Evolutionary conservation across 179 eudicot species (phyloP).

Genomic region (Nepenthes alata): DNA sequence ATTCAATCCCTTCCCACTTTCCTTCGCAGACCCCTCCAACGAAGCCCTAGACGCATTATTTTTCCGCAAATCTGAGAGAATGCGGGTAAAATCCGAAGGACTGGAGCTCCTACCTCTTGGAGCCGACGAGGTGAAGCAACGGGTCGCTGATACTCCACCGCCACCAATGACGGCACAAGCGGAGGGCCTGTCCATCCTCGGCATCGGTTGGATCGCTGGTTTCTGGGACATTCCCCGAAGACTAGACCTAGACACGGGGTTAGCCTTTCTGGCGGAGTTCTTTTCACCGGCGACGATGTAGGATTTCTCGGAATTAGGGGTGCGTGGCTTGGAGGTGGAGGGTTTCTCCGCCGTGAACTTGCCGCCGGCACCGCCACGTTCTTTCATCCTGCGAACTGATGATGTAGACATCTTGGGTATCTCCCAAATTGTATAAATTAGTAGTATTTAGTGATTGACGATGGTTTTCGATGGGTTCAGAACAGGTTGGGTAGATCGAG

Average conservation of each 20-base stretch:
- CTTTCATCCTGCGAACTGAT: slow-evolving; percentile 41
- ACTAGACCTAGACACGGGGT: slow-evolving; percentile 34
- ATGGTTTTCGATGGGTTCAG: no score
- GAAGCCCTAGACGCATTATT: slow-evolving; percentile 24
- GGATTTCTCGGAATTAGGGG: slow-evolving; percentile 31
- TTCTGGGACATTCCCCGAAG: slow-evolving; percentile 29
- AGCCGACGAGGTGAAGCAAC: slow-evolving; percentile 31
- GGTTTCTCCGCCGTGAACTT: slow-evolving; percentile 22
- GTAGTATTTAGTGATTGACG: no score
- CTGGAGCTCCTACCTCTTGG: slow-evolving; percentile 84
- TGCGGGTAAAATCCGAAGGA: slow-evolving; percentile 48
- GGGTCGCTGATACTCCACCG: slow-evolving; percentile 19
- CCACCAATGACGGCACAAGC: slow-evolving; percentile 14
- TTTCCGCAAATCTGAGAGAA: slow-evolving; percentile 44
- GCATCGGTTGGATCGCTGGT: slow-evolving; percentile 38
- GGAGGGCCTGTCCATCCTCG: slow-evolving; percentile 32
- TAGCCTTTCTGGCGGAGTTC: slow-evolving; percentile 43
- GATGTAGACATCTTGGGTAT: slow-evolving; percentile 17
- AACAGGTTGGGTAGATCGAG: no score
- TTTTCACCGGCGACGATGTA: slow-evolving; percentile 12
- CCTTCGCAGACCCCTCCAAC: not conserved
- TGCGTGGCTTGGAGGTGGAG: slow-evolving; percentile 22
- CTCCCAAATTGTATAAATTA: no score
- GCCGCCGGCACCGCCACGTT: slow-evolving; percentile 34
- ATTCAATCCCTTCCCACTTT: slow-evolving; percentile 11